These are phyloP conservation scores for Lactarius vividus DNA, from an alignment of 768 basidiomycete genomes.

Conservation along the genomic window DNA sequence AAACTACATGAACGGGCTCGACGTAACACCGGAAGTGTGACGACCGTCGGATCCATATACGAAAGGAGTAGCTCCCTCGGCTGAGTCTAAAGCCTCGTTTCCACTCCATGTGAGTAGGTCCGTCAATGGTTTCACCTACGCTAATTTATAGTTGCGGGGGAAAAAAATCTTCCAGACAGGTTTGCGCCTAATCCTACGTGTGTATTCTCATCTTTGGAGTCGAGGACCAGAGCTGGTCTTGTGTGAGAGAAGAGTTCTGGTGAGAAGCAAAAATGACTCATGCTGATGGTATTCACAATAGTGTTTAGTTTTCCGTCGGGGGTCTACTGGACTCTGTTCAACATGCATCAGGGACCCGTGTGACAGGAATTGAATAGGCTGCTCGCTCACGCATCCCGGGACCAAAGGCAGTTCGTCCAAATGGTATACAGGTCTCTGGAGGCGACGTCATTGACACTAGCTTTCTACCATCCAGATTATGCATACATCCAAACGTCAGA, in stretches of 20 bases:
- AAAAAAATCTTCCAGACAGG: conserved; percentile 12
- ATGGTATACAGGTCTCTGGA: neutral
- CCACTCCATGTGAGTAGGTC: neutral
- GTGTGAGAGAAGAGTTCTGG: neutral
- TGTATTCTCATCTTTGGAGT: neutral
- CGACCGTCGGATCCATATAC: neutral
- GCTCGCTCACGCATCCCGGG: conserved; percentile 5
- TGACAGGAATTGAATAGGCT: conserved; percentile 1
- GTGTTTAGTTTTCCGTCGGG: neutral
- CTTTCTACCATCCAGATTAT: neutral
- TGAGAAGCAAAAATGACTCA: neutral
- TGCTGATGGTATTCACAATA: neutral
- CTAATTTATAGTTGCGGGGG: conserved; percentile 12
- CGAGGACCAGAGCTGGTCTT: neutral
- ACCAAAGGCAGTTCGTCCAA: neutral
- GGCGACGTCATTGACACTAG: neutral
- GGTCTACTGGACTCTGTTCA: conserved; percentile 4
- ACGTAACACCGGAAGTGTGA: neutral
- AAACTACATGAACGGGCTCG: neutral
- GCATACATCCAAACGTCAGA: neutral
- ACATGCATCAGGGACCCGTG: neutral
- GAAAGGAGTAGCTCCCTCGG: neutral
- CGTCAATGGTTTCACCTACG: conserved; percentile 2
- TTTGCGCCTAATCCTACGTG: conserved; percentile 5
- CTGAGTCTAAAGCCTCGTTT: neutral